Percentiles rank a stretch among this genome's conserved stretches.
Conservation (phyloP, 306 rosid species). For the barrel medic (Medicago truncatula) region DNA sequence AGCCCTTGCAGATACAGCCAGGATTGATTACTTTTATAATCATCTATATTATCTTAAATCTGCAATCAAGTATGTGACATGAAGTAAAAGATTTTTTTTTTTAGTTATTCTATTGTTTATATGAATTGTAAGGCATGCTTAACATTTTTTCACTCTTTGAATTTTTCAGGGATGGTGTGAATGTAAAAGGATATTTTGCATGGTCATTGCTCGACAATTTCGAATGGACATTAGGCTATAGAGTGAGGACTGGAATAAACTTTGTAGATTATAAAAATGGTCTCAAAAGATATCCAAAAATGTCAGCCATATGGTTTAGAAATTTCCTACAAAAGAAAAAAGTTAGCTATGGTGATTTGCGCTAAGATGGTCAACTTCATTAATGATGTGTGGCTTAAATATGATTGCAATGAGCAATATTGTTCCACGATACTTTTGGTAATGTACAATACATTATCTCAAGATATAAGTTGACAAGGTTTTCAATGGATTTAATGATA, state of each 20-base stretch:
- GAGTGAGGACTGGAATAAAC: conserved; percentile 53
- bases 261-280: conserved; percentile 57
- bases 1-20: conserved; percentile 51
- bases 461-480: background rate
- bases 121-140: background rate
- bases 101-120: background rate
- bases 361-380: background rate
- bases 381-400: background rate
- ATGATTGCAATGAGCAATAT: background rate
- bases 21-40: conserved; percentile 47
- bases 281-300: conserved; percentile 56
- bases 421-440: background rate
- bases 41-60: conserved; percentile 50
- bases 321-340: conserved; percentile 23
- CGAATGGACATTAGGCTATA: conserved; percentile 62
- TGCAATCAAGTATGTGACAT: conserved; percentile 52
- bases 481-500: no score
- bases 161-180: conserved; percentile 52
- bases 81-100: background rate
- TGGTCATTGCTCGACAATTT: conserved; percentile 72
- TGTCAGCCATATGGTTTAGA: conserved; percentile 44
- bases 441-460: background rate
- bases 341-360: conserved; percentile 8
- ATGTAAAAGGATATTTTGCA: conserved; percentile 70
- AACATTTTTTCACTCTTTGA: background rate